Percentiles rank a stretch among this genome's conserved stretches.
Evolutionary conservation across 176 grass and related monocot species (phyloP).

Genomic region (Dendrocalamus sinicus): DNA sequence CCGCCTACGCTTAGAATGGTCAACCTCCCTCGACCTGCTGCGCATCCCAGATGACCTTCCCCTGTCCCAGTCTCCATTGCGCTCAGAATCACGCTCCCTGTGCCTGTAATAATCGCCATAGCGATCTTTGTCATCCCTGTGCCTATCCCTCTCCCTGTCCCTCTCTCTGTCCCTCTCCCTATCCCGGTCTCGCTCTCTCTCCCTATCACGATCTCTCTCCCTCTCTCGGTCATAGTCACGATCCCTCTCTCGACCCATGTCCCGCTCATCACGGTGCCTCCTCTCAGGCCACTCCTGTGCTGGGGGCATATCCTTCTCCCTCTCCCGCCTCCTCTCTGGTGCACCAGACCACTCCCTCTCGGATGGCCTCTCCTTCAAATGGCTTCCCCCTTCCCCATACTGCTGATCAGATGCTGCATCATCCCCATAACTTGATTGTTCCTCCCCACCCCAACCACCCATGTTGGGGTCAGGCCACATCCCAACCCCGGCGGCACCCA

Average conservation of each 20-base stretch:
- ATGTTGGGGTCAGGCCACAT: constrained; percentile 88
- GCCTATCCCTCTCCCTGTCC: constrained; percentile 63
- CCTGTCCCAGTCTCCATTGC: constrained; percentile 68
- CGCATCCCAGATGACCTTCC: constrained; percentile 71
- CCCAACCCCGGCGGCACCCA: constrained; percentile 57
- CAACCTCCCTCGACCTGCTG: constrained; percentile 75
- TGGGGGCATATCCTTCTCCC: constrained; percentile 68
- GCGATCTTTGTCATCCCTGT: constrained; percentile 82
- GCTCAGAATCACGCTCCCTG: constrained; percentile 65
- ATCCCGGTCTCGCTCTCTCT: constrained; percentile 49
- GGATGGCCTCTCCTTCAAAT: constrained; percentile 71
- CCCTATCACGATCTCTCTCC: constrained; percentile 62
- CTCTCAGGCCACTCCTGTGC: constrained; percentile 65
- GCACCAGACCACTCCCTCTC: constrained; percentile 75
- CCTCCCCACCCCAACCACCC: constrained; percentile 77
- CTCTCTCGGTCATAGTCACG: constrained; percentile 58
- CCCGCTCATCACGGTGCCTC: constrained; percentile 70
- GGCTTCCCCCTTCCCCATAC: constrained; percentile 64
- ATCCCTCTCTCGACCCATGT: constrained; percentile 62
- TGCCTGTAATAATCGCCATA: constrained; percentile 57
- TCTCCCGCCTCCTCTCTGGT: constrained; percentile 69
- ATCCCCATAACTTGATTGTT: constrained; percentile 83
- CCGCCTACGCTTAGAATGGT: constrained; percentile 80
- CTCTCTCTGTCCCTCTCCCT: constrained; percentile 65
- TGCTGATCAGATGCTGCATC: constrained; percentile 89